Base-by-base conservation (phyloP, 1,139 yeast species). In the Kodamaea arcana region DNA sequence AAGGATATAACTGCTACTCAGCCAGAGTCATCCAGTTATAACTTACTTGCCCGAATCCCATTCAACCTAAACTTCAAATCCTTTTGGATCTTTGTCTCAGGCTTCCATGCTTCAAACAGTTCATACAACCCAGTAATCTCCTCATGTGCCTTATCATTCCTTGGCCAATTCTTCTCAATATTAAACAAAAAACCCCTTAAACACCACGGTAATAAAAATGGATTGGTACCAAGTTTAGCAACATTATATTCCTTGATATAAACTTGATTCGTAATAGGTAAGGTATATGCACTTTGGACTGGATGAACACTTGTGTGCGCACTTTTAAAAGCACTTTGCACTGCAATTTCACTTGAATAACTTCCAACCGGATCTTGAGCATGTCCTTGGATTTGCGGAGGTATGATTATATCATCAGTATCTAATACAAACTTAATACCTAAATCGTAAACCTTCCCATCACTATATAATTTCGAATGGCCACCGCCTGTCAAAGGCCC, bases 401-500 rank as follows among this genome's bases (percentile, higher is more conserved):
- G 69, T 8, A 65, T 59, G 3, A 72, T 60, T n/a, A 77, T 57
- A 42, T 79, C 83, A 24, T 82, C 78, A 0, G 97, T 87, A 48
- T 84, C 90, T 23, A 90, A 59, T 2, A 85, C 75, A 53, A 84
- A 83, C 41, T 78, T 74, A 34, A 90, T 52, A 0, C 94, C 95
- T 44, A 86, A 56, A 45, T 82, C 88, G 53, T 92, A 92, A 0
- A 92, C 97, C 39, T 80, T 75, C 4, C 82, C 79, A 47, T 86
- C 95, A 50, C 84, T 84, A 57, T 92, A 92, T 30, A 92, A 80
- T 45, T 77, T 82, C 1, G 97, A 88, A 56, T 92, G 97, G 0
- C 97, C 97, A 12, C 94, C 92, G 3, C 97, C 95, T 0, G 96
- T 90, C 36, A 92, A 64, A 3, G 95, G 83, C 0, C 97, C 97